A percentile compares a stretch with the other conserved stretches of the same genome.
Conservation (phyloP, 805 yeast species). For the Blastobotrys terrestris region DNA sequence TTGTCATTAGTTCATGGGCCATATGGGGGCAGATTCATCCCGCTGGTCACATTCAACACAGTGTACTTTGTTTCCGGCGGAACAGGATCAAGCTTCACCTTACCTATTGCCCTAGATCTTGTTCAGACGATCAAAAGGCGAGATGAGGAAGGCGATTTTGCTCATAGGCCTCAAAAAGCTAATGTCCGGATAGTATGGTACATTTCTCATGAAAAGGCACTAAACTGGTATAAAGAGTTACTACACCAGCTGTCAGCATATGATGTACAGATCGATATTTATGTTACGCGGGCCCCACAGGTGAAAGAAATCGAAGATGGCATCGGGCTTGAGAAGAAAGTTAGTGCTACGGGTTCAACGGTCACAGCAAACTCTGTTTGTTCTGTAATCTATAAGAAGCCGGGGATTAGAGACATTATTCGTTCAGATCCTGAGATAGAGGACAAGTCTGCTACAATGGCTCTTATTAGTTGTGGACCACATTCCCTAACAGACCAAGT, state of each 20-base stretch:
- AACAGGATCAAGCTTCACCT: slow-evolving; percentile 41
- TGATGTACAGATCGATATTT: slow-evolving; percentile 19
- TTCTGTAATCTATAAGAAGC: not conserved
- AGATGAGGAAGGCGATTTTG: slow-evolving; percentile 26
- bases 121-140: slow-evolving; percentile 13
- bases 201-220: slow-evolving; percentile 25
- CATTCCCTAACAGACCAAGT: slow-evolving; percentile 29
- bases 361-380: not conserved
- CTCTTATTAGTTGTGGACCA: slow-evolving; percentile 40
- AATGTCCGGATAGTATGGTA: slow-evolving; percentile 34
- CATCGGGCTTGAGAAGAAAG: not conserved
- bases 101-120: slow-evolving; percentile 41
- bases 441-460: slow-evolving; percentile 26
- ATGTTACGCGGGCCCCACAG: slow-evolving; percentile 24
- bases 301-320: slow-evolving; percentile 24
- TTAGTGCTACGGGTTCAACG: not conserved
- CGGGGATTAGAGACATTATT: not conserved
- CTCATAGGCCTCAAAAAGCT: slow-evolving; percentile 31
- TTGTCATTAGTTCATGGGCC: slow-evolving; percentile 38
- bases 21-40: slow-evolving; percentile 38
- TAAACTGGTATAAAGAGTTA: slow-evolving; percentile 35
- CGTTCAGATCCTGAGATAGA: slow-evolving; percentile 1
- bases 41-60: slow-evolving; percentile 39
- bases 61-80: slow-evolving; percentile 39
- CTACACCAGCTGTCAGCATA: slow-evolving; percentile 30